Conservation (phyloP, 2,329 filamentous ascomycete genomes). For the Colletotrichum coccodes region DNA sequence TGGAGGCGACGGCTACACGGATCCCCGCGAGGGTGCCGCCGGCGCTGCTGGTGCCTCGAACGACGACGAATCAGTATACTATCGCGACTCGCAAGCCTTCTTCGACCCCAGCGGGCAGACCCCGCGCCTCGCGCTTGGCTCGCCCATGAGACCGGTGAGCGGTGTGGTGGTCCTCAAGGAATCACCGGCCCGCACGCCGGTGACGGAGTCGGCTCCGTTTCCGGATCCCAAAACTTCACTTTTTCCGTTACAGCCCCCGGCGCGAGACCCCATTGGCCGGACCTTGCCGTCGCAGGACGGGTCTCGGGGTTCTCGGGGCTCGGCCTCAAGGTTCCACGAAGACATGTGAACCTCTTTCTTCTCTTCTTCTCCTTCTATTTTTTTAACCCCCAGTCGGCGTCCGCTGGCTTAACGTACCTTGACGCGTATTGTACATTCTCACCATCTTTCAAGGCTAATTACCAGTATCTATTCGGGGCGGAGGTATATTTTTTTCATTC, state of each 20-base stretch:
- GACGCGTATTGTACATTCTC: constrained; percentile 31
- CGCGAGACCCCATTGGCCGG: constrained; percentile 49
- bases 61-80: constrained; percentile 58
- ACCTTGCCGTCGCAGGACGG: constrained; percentile 47
- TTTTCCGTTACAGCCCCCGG: constrained; percentile 38
- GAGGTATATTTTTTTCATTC: not conserved
- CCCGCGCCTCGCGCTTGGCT: constrained; percentile 61
- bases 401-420: constrained; percentile 14
- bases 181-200: constrained; percentile 72
- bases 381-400: constrained; percentile 11
- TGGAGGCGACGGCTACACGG: constrained; percentile 72
- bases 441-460: constrained; percentile 29
- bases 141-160: constrained; percentile 69
- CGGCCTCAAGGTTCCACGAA: constrained; percentile 54
- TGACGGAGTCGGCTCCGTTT: constrained; percentile 65
- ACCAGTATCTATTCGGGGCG: constrained; percentile 21
- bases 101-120: constrained; percentile 45
- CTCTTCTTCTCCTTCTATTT: not conserved
- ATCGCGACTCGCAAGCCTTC: constrained; percentile 62
- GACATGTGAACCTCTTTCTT: constrained; percentile 38
- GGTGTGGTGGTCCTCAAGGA: constrained; percentile 69
- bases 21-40: constrained; percentile 50
- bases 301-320: constrained; percentile 42
- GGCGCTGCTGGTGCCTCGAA: constrained; percentile 42
- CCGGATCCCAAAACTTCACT: constrained; percentile 38